A percentile compares a stretch with the other conserved stretches of the same genome.
These are phyloP conservation scores for Maudiozyma saulgeensis DNA, from an alignment of 805 yeast genomes.

Conservation along the genomic window DNA sequence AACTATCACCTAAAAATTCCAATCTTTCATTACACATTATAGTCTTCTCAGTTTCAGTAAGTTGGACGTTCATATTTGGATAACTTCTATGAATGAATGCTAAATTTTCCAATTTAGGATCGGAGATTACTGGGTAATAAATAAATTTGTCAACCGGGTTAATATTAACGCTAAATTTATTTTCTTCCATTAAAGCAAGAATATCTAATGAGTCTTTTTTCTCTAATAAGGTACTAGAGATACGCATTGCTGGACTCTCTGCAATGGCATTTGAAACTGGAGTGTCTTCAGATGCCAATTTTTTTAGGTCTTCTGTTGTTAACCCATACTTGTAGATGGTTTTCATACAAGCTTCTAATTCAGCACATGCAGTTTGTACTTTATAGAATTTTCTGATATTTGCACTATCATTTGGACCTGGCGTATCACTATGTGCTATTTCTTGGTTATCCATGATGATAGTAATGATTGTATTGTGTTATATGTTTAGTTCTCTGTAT, in stretches of 20 bases:
- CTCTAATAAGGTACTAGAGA: conserved; percentile 6
- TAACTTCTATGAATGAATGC: conserved; percentile 18
- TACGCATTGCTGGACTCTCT: conserved; percentile 9
- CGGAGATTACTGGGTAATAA: conserved; percentile 14
- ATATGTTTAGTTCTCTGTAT: neutral
- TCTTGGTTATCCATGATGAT: neutral
- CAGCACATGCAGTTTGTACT: conserved; percentile 11
- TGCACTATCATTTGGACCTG: neutral
- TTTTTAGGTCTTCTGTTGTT: conserved; percentile 4
- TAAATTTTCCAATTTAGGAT: conserved; percentile 12
- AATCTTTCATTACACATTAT: conserved; percentile 53
- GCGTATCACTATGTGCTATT: neutral
- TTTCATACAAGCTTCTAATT: conserved; percentile 9
- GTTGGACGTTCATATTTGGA: conserved; percentile 11
- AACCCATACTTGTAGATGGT: conserved; percentile 8
- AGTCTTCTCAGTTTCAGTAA: conserved; percentile 10
- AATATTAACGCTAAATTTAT: conserved; percentile 6
- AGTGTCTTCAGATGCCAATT: conserved; percentile 1
- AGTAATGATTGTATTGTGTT: neutral
- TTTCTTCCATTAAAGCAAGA: conserved; percentile 3
- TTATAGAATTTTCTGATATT: conserved; percentile 11
- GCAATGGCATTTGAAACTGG: conserved; percentile 9
- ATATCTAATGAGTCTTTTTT: conserved; percentile 1
- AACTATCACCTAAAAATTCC: conserved; percentile 81
- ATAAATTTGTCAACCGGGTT: conserved; percentile 9